Evolutionary conservation across 2,329 filamentous ascomycete genomes (phyloP).

Genomic region (Lasiodiplodia sp.): DNA sequence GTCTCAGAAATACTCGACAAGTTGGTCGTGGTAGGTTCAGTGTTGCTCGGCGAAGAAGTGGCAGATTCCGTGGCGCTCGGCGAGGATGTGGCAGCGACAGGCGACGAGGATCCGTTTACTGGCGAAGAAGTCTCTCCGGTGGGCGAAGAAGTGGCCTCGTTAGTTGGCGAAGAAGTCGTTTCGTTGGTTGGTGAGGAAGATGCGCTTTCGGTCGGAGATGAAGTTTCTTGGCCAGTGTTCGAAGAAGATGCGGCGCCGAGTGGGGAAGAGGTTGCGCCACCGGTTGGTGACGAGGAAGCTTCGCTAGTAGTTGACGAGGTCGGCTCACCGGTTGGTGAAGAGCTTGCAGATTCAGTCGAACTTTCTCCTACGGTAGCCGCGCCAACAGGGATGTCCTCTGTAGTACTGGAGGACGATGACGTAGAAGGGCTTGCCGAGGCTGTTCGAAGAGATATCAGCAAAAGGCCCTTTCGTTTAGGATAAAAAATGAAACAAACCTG

Average conservation of each 20-base stretch:
- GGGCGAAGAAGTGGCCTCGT: constrained; percentile 1
- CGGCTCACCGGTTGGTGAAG: neutral
- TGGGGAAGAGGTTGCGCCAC: neutral
- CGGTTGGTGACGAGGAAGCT: neutral
- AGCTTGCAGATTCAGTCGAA: constrained; percentile 8
- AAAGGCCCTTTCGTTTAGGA: no score
- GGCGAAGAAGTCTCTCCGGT: neutral
- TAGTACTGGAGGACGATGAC: neutral
- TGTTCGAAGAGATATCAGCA: neutral
- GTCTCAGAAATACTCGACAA: constrained; percentile 9
- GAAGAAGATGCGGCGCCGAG: neutral
- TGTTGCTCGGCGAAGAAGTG: neutral
- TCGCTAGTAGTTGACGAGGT: neutral
- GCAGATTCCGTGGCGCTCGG: neutral
- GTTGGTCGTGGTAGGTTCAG: neutral
- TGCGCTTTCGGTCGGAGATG: neutral
- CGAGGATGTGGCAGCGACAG: neutral
- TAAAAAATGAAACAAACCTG: neutral
- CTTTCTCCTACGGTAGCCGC: constrained; percentile 1
- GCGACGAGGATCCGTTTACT: neutral
- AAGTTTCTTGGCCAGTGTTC: neutral
- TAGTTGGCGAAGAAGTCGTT: constrained; percentile 1
- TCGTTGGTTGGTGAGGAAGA: neutral
- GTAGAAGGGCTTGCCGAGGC: neutral
- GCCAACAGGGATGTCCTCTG: neutral